Evolutionary conservation across 2,329 filamentous ascomycete genomes (phyloP), one percentile per base, ranked within the genome.

Genomic region (Aspergillus sp.): DNA sequence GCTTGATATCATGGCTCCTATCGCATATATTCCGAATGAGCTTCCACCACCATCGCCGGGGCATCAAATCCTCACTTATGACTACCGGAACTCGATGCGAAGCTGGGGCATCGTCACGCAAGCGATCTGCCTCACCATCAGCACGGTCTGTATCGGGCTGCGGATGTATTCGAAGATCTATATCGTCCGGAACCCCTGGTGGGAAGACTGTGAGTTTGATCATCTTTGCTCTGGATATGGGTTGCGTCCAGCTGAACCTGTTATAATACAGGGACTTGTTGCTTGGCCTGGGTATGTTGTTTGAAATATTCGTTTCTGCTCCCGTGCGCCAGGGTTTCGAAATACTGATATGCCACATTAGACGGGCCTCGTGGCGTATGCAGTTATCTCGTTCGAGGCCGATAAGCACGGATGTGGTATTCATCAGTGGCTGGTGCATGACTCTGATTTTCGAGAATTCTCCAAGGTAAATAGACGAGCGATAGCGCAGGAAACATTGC

Each of bases 111-210:
- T 56, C 32, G 47, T 54, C 46, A 57, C 54, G 12, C 51, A 53
- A 44, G 35, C 42, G 2, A 48, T 53, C 33, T 58, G 56, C 32
- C 47, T 58, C 2, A 35, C 48, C 2, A 41, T 54, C n/a, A 54
- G 53, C 35, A 53, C 54, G 3, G 33, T 50, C 19, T 57, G 50
- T 39, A 46, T 58, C 6, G 45, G 43, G 4, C 54, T 54, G 48
- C 46, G 54, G 28, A 40, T 62, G 35, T 64, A 60, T 46, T 57
- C 60, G 27, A 57, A 62, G 43, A 29, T 63, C 6, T 46, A 55
- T 33, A 57, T 64, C 33, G 59, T 57, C n/a, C 46, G 44, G 33
- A 46, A 48, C 7, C 50, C 56, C 3, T 48, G 51, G 10, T 57
- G 51, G 54, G 56, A 57, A 45, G 55, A 58, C 41, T 53, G 54